A percentile compares a stretch with the other conserved stretches of the same genome.
These are phyloP conservation scores for Hyaloscypha hepaticicola DNA, from an alignment of 495 filamentous ascomycete genomes.

Conservation along the genomic window DNA sequence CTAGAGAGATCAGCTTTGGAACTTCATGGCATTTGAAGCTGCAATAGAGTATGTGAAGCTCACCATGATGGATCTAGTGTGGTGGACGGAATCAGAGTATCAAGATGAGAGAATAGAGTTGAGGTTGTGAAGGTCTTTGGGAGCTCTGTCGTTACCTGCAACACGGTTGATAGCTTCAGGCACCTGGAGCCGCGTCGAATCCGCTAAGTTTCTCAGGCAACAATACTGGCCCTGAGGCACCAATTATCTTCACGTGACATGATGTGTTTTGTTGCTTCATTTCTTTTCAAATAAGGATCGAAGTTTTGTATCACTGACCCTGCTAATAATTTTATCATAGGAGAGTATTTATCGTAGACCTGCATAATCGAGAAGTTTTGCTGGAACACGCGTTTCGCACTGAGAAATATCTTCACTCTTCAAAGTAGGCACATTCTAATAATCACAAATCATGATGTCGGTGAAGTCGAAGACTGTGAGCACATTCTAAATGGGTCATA, in stretches of 20 bases:
- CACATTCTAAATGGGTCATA: constrained; percentile 24
- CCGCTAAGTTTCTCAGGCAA: constrained; percentile 1
- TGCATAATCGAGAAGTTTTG: not conserved
- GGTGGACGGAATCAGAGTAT: constrained; percentile 11
- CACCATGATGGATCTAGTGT: constrained; percentile 29
- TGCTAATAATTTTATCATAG: not conserved
- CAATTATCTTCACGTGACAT: not conserved
- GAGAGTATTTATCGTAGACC: not conserved
- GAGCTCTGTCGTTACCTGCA: constrained; percentile 21
- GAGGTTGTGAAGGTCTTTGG: constrained; percentile 13
- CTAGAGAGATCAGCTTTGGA: constrained; percentile 44
- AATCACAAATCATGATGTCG: not conserved
- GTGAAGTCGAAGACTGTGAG: constrained; percentile 18
- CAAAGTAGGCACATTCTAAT: not conserved
- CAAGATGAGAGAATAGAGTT: constrained; percentile 14
- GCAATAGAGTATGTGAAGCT: constrained; percentile 24
- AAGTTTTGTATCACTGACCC: not conserved
- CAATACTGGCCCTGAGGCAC: not conserved
- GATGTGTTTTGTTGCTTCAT: not conserved
- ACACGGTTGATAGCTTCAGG: constrained; percentile 27
- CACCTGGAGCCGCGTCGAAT: constrained; percentile 28
- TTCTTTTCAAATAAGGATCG: not conserved
- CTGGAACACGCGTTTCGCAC: not conserved
- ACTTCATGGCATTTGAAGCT: not conserved
- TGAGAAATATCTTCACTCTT: not conserved